Conservation (phyloP, 306 rosid species). For the Gastrolobium bilobum region DNA sequence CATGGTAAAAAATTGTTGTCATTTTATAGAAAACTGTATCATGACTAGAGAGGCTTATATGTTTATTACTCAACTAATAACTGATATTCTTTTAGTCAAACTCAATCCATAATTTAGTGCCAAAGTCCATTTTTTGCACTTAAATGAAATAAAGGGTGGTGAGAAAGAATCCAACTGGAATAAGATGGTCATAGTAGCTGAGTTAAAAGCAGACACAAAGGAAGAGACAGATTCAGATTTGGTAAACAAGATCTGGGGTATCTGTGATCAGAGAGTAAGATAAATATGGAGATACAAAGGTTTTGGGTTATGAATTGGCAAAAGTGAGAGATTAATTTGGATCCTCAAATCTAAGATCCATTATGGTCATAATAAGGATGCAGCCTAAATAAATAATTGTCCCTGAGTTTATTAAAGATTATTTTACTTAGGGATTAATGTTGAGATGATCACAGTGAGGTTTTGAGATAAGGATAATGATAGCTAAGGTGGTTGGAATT, state of each 20-base stretch:
- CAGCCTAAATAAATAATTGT: conserved; percentile 16
- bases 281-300: conserved; percentile 2
- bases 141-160: conserved; percentile 21
- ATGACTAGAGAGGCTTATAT: conserved; percentile 10
- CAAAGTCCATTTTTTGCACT: conserved; percentile 37
- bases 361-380: conserved; percentile 15
- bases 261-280: conserved; percentile 2
- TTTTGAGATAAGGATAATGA: not conserved
- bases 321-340: conserved; percentile 13
- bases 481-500: conserved; percentile 18
- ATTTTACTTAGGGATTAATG: not conserved
- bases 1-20: conserved; percentile 29
- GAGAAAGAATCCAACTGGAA: conserved; percentile 9
- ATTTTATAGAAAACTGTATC: not conserved
- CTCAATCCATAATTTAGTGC: conserved; percentile 24
- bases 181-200: conserved; percentile 16
- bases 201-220: conserved; percentile 5
- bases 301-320: not conserved
- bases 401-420: not conserved
- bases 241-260: conserved; percentile 10
- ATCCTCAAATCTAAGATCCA: conserved; percentile 9
- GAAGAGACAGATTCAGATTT: conserved; percentile 23
- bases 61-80: conserved; percentile 20
- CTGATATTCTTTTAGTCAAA: conserved; percentile 23
- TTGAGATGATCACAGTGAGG: not conserved